Conservation (phyloP, 139 green algal species). For the Coelastrella sp. region DNA sequence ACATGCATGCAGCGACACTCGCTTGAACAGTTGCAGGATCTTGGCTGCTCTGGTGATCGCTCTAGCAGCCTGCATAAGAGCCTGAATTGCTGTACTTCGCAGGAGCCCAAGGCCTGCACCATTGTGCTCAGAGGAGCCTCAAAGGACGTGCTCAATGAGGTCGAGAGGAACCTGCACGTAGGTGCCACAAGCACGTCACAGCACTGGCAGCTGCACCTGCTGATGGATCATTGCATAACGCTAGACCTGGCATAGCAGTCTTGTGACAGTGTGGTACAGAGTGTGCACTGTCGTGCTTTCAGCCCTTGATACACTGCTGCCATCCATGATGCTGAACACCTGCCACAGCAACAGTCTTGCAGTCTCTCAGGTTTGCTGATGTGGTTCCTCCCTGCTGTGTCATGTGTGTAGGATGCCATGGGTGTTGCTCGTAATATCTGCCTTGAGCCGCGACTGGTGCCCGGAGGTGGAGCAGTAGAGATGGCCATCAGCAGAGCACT, state of each 20-base stretch:
- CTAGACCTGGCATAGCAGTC: too few species aligned
- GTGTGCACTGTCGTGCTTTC: too few species aligned
- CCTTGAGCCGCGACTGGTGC: constrained; percentile 92
- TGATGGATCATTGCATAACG: too few species aligned
- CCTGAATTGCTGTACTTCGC: neutral
- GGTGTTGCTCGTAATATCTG: constrained; percentile 97
- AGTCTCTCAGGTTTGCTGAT: constrained; percentile 59
- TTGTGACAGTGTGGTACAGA: too few species aligned
- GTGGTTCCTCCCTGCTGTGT: constrained; percentile 87
- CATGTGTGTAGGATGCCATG: constrained; percentile 90
- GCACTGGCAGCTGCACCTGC: neutral
- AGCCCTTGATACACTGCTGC: too few species aligned
- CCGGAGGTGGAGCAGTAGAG: constrained; percentile 96
- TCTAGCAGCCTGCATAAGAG: neutral
- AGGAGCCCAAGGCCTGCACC: constrained; percentile 95
- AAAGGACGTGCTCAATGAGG: constrained; percentile 97
- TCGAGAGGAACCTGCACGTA: constrained; percentile 85
- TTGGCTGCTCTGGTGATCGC: neutral
- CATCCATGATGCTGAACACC: too few species aligned
- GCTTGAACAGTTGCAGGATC: neutral
- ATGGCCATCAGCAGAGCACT: constrained; percentile 89
- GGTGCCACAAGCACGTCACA: neutral
- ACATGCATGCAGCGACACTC: too few species aligned
- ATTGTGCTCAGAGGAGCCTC: constrained; percentile 89
- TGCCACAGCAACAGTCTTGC: too few species aligned